A percentile compares a stretch with the other conserved stretches of the same genome.
Evolutionary conservation across 1,284 basidiomycete genomes (phyloP).

Genomic region (Tremellales sp.): DNA sequence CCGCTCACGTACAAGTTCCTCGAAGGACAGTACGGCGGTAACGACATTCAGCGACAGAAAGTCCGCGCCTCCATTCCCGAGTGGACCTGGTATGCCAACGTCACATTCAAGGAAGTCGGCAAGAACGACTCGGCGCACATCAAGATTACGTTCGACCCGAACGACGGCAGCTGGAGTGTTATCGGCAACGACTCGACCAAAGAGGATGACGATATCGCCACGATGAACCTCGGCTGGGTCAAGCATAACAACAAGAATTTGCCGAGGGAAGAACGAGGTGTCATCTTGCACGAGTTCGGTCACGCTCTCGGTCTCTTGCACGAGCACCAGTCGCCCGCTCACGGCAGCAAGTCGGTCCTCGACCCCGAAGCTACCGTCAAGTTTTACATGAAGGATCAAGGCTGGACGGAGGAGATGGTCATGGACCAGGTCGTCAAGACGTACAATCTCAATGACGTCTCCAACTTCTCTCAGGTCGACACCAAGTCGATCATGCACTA

Average conservation of each 20-base stretch:
- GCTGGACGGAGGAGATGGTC: too few species aligned
- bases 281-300: not conserved
- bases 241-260: not conserved
- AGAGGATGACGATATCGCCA: not conserved
- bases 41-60: not conserved
- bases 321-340: not conserved
- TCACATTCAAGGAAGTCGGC: not conserved
- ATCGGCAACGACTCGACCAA: not conserved
- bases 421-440: not conserved
- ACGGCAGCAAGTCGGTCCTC: slow-evolving; percentile 9
- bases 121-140: not conserved
- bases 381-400: slow-evolving; percentile 1
- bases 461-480: not conserved
- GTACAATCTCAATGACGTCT: not conserved
- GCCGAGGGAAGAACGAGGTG: not conserved
- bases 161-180: not conserved
- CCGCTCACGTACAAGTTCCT: not conserved
- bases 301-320: not conserved
- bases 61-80: not conserved
- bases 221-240: not conserved
- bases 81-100: not conserved
- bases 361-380: slow-evolving; percentile 1
- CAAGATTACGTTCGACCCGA: not conserved
- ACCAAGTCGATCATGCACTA: not conserved
- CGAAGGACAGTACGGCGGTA: not conserved